phyloP scores from a whole-genome alignment of 2,329 filamentous ascomycete genomes.

The Dryadomyces sulphureus region DNA sequence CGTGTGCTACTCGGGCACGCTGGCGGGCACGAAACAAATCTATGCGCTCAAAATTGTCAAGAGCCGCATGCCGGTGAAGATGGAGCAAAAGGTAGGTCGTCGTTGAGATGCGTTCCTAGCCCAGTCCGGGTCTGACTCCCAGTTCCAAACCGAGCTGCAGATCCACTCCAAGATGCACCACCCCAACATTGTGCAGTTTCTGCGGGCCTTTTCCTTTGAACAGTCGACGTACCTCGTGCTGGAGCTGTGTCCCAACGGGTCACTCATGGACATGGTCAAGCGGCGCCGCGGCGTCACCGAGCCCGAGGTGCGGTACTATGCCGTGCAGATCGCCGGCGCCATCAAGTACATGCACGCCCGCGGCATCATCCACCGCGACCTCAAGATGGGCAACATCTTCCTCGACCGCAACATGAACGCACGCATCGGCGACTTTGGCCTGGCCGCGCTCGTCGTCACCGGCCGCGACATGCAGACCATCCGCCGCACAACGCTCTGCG shows the following conservation, averaged over 20 bases:
- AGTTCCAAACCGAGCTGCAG: slow-evolving; percentile 75
- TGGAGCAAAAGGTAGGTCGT: slow-evolving; percentile 72
- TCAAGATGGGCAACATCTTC: slow-evolving; percentile 98
- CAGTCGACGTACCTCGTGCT: slow-evolving; percentile 86
- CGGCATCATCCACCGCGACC: slow-evolving; percentile 88
- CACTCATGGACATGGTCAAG: slow-evolving; percentile 95
- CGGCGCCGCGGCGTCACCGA: slow-evolving; percentile 80
- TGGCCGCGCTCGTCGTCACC: slow-evolving; percentile 81
- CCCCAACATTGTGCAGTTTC: slow-evolving; percentile 89
- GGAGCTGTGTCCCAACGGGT: slow-evolving; percentile 89
- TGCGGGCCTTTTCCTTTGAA: slow-evolving; percentile 82
- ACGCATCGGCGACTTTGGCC: slow-evolving; percentile 93
- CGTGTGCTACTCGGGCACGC: slow-evolving; percentile 61
- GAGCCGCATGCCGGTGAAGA: slow-evolving; percentile 67
- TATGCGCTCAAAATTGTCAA: slow-evolving; percentile 74
- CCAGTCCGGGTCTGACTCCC: too few relatives aligned
- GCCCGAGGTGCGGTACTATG: slow-evolving; percentile 85
- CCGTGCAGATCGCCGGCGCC: slow-evolving; percentile 87
- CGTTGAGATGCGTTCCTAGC: too few relatives aligned
- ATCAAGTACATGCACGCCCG: slow-evolving; percentile 97
- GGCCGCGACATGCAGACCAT: slow-evolving; percentile 77
- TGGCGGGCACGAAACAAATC: slow-evolving; percentile 49
- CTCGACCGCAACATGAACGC: slow-evolving; percentile 91
- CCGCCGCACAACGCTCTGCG: slow-evolving; percentile 83
- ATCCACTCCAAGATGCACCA: slow-evolving; percentile 98